Evolutionary conservation across 176 grass and related monocot species (phyloP), one percentile per base, ranked within the genome.

Genomic region (Aegilops speltoides): DNA sequence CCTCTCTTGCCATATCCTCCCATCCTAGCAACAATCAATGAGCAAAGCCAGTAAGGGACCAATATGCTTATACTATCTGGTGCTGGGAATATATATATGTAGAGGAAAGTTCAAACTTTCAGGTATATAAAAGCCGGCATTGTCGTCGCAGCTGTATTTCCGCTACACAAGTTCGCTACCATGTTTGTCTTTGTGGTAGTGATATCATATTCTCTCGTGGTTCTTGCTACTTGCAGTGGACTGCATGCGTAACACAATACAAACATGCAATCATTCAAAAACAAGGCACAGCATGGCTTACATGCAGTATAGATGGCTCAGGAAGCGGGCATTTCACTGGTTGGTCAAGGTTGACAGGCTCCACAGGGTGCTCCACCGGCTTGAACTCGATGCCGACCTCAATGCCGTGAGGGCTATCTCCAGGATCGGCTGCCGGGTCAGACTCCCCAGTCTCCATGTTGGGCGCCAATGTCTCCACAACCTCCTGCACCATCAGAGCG

Each of bases 301-400:
- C 97, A 93, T 98, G 91, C 22, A 98, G 82, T 90, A 96, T 94
- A 70, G 97, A 99, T 69, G 94, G 94, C 81, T 99, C 94, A 83
- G 94, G 94, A 68, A 94, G 78, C 2, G 97, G 97, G 83, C 97
- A 99, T 87, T 89, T 94, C 52, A 99, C 87, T 29, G 97, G 97
- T 36, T 93, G 92, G 77, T 99, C 97, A 45, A 90, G 87, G 84
- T 94, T 94, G 57, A 91, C 54, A 84, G 97, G 97, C 77, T 99
- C 97, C 52, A 92, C 80, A 38, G 97, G 97, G 79, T 85, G 93
- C 80, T 96, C 94, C 82, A 99, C 92, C 10, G 94, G 94, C 85
- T 96, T 99, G 79, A 98, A 88, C 41, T 96, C 92, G n/a, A 86
- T 56, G 6, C 69, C 88, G 3, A 90, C 89, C 46, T 90, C 88